Base-by-base conservation (phyloP, 352 stramenopile genomes). In the Phytophthora vignae region DNA sequence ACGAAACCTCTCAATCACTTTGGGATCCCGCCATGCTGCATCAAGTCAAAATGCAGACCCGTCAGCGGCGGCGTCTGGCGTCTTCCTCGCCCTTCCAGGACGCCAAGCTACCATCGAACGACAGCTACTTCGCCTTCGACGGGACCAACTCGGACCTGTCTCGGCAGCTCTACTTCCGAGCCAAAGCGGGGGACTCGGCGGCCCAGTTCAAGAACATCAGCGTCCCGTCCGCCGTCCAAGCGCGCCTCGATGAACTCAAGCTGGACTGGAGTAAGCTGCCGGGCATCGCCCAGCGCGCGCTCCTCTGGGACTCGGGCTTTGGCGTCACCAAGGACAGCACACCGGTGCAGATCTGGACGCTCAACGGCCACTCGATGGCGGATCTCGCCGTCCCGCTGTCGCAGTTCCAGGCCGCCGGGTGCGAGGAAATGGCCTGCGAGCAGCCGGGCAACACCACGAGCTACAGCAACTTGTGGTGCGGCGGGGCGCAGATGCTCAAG, bases 291-390 rank as follows among this genome's bases (percentile, higher is more conserved):
- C 72, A 78, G 48, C 72, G 72, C 27, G 67, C 67, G 1, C n/a
- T 78, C 14, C 40, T 78, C 6, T 78, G 71, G 67, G 71, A 78
- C 54, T 60, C 60, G 3, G 71, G 71, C 5, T 78, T 71, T 19
- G 71, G 31, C 0, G 2, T 71, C 8, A 31, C 67, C 6, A 17
- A 59, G 3, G 22, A 60, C 40, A 55, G 62, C 10, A 0, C 1
- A 0, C 27, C 55, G 1, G 69, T 75, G 53, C 59, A 74, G 38
- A 71, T 78, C 15, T 74, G 57, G 48, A 66, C 71, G 25, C 50
- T 75, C 1, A 33, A 21, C 15, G 52, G 25, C 2, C 48, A 61
- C n/a, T 57, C 61, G 17, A 73, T 78, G 53, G 49, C 57, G 10
- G 40, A 76, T 2, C 36, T 79, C 4, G 72, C 67, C 15, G 49